Evolutionary conservation across 441 rosid genomes (phyloP).

Genomic region (Erodium trifolium): DNA sequence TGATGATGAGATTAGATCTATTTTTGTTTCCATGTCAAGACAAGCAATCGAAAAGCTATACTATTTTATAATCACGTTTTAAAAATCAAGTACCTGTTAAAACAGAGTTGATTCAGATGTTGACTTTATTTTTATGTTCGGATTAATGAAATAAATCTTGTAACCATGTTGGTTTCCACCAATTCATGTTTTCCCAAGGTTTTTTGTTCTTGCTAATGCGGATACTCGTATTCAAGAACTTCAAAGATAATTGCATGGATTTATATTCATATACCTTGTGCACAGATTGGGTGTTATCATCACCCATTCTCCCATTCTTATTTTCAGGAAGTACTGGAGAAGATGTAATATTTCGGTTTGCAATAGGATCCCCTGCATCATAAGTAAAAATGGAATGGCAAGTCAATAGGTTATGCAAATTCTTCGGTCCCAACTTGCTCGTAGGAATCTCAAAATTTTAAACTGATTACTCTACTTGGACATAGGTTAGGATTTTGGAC

Average conservation of each 20-base stretch:
- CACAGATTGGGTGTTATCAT: slow-evolving; percentile 29
- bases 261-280: slow-evolving; percentile 33
- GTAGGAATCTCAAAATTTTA: background rate
- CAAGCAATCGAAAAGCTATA: background rate
- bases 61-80: background rate
- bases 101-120: background rate
- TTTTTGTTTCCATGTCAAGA: background rate
- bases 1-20: background rate
- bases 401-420: background rate
- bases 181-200: background rate
- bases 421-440: background rate
- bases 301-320: slow-evolving; percentile 26
- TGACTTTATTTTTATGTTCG: background rate
- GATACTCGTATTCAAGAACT: background rate
- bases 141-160: background rate
- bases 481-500: background rate
- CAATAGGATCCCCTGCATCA: slow-evolving; percentile 62
- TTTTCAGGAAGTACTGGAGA: slow-evolving; percentile 32
- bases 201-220: background rate
- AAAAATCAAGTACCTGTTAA: background rate
- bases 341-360: slow-evolving; percentile 41
- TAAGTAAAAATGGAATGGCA: slow-evolving; percentile 8
- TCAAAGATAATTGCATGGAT: slow-evolving; percentile 2
- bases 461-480: background rate
- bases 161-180: background rate